Base-by-base conservation (phyloP, 768 basidiomycete species). In the Kwoniella heveanensis region DNA sequence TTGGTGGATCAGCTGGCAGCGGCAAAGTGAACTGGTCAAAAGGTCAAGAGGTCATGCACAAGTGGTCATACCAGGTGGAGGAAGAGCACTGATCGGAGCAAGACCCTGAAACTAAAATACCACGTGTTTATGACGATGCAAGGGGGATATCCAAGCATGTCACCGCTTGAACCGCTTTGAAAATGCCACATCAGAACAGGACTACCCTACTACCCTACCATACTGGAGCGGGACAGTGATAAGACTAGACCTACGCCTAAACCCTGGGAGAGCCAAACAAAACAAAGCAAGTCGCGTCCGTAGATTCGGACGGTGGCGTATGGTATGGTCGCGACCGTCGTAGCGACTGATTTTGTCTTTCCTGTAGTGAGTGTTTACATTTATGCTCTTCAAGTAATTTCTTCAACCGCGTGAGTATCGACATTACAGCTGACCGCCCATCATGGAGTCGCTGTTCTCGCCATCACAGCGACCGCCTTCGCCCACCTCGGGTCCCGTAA, bases 401-500 rank as follows among this genome's bases (percentile, higher is more conserved):
- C n/a, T n/a, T n/a, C n/a, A n/a, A n/a, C n/a, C n/a, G n/a, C n/a
- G n/a, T n/a, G n/a, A n/a, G n/a, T n/a, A n/a, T n/a, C n/a, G 8
- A 44, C 53, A 47, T 47, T 47, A 21, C 21, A 36, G 19, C 32
- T n/a, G 29, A 50, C 12, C 17, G 9, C 44, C 19, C n/a, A 8
- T 24, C 44, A 64, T 63, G 66, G 66, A 67, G 26, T 63, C 61
- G 3, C 57, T 67, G 12, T 67, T 67, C 61, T 67, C 66, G 12
- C 66, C 66, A n/a, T 57, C 30, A 29, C 61, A 61, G 24, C 49
- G 57, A 48, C 63, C 57, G 1, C 51, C 63, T 30, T 49, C 57
- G 49, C 29, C 57, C 6, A 50, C 56, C 17, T 25, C 57, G 30
- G 79, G 73, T 9, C 80, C 76, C 15, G 74, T 78, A 17, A 81